Conservation (phyloP, 768 basidiomycete species). For the Suillus brevipes region DNA sequence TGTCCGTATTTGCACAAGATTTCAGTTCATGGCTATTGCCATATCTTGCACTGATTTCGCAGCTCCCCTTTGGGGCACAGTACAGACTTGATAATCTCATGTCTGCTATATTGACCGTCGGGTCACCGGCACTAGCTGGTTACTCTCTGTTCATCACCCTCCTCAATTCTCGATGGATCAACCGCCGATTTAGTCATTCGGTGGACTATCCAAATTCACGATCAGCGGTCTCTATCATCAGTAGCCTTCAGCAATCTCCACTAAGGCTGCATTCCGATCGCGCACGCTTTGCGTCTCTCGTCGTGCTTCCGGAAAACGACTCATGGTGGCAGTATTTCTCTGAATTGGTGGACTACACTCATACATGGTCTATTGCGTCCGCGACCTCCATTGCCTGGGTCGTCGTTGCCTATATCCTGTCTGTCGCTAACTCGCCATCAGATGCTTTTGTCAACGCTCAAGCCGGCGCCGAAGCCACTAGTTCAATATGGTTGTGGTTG, state of each 20-base stretch:
- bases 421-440: slow-evolving; percentile 31
- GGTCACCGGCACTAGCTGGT: slow-evolving; percentile 45
- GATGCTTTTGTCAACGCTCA: neutral
- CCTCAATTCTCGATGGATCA: slow-evolving; percentile 44
- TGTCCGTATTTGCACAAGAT: slow-evolving; percentile 31
- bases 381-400: slow-evolving; percentile 40
- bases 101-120: slow-evolving; percentile 44
- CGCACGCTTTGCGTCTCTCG: slow-evolving; percentile 33
- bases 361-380: slow-evolving; percentile 37
- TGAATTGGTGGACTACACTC: slow-evolving; percentile 32
- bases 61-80: slow-evolving; percentile 46
- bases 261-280: slow-evolving; percentile 22
- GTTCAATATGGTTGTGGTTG: slow-evolving; percentile 40
- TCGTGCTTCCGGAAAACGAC: slow-evolving; percentile 38
- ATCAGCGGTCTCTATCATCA: slow-evolving; percentile 30
- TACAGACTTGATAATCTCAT: slow-evolving; percentile 42
- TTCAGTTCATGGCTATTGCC: slow-evolving; percentile 49
- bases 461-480: slow-evolving; percentile 9
- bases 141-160: slow-evolving; percentile 46
- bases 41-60: slow-evolving; percentile 48
- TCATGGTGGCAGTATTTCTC: slow-evolving; percentile 36
- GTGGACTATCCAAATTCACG: slow-evolving; percentile 27
- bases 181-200: slow-evolving; percentile 27
- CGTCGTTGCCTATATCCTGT: slow-evolving; percentile 28
- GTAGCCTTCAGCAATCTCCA: slow-evolving; percentile 39